Conservation (phyloP, 805 yeast species). For the Pichia sporocuriosa region DNA sequence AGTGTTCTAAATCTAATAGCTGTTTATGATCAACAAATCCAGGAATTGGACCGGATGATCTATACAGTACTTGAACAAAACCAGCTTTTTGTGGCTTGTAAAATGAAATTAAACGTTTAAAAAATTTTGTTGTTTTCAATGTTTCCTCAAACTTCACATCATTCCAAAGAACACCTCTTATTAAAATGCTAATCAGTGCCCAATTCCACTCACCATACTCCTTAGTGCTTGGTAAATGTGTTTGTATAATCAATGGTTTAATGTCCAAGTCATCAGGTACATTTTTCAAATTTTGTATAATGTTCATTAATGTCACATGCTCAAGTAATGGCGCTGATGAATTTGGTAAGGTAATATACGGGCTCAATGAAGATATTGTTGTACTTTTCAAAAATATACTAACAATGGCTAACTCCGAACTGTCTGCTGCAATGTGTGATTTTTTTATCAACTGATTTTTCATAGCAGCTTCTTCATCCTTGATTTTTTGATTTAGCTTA, state of each 20-base stretch:
- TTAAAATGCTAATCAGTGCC: slow-evolving; percentile 61
- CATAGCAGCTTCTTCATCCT: not conserved
- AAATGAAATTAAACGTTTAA: slow-evolving; percentile 78
- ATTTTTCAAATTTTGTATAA: not conserved
- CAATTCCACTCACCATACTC: slow-evolving; percentile 85
- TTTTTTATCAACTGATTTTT: not conserved
- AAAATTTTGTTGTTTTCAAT: slow-evolving; percentile 70
- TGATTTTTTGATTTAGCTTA: slow-evolving; percentile 6
- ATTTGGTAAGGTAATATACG: slow-evolving; percentile 1
- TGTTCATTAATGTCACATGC: not conserved
- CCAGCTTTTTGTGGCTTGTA: slow-evolving; percentile 87
- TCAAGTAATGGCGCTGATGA: slow-evolving; percentile 3
- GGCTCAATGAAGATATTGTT: not conserved
- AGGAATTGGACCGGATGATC: not conserved
- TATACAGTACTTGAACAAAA: slow-evolving; percentile 36
- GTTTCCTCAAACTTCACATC: slow-evolving; percentile 72
- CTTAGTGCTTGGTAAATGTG: slow-evolving; percentile 72
- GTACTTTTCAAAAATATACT: slow-evolving; percentile 4
- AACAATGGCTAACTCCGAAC: not conserved
- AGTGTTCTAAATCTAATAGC: not conserved
- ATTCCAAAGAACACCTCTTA: slow-evolving; percentile 76
- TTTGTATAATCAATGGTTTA: slow-evolving; percentile 55
- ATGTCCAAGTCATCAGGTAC: slow-evolving; percentile 55
- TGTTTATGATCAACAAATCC: slow-evolving; percentile 1
- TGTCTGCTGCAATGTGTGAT: not conserved